Evolutionary conservation across 306 rosid species (phyloP), one percentile per base, ranked within the genome.

Genomic region (Dalbergia cultrata): DNA sequence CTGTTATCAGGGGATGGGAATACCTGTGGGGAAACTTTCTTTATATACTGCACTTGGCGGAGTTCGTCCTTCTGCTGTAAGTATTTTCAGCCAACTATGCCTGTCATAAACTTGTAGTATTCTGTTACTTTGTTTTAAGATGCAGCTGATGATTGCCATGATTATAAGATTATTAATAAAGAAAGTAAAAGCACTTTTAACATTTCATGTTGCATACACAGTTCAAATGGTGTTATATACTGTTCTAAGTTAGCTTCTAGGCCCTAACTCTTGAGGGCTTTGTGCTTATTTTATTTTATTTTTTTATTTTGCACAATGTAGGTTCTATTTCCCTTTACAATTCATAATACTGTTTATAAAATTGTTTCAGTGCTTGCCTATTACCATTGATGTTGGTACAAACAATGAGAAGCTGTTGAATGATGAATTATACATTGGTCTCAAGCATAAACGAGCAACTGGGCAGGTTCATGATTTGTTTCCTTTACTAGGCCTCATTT

Each of bases 381-480:
- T 95, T 85, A 95, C 99, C 82, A 95, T 95, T 80, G 99, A 95
- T 90, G 99, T 95, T 62, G 99, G 98, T 64, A 95, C 99, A 76
- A 95, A 95, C 96, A 95, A 95, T 83, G 93, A 93, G 88, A 76
- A 75, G 62, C 80, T 95, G 85, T 80, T 95, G 90, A 84, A 93
- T 13, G 97, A 95, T 43, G 99, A 93, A 81, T 89, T 95, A 82
- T 95, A 95, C 84, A 93, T 95, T 13, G 99, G 99, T 41, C 97
- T 95, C 75, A 91, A 83, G 89, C 99, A 95, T 82, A 91, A 45
- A 83, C 89, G 99, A 64, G 97, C 86, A 76, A 93, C 97, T 34
- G 99, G 99, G 34, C 90, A 95, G 99, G 99, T 95, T 52, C 72
- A 16, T 74, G 60, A 71, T 69, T 39, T 71, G 10, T 35, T 53